Evolutionary conservation across 495 filamentous ascomycete species (phyloP), one percentile per base, ranked within the genome.

Genomic region (Hypoxylon fragiforme): DNA sequence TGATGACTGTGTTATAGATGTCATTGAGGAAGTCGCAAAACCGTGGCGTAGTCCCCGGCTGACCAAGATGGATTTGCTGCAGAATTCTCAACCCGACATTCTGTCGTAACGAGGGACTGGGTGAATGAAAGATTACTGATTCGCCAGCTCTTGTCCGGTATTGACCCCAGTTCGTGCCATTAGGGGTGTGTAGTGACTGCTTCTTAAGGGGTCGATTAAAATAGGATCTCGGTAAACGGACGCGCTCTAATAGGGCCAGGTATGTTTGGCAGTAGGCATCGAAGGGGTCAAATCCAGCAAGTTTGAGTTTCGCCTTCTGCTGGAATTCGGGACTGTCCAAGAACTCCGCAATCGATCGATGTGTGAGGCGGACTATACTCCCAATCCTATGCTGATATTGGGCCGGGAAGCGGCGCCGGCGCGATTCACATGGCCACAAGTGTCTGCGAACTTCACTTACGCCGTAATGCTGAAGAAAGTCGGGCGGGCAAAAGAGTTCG

Each of bases 311-410:
- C 28, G 52, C 40, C 8, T 19, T 41, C 24, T 22, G 31, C 31
- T 28, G 34, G 19, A 56, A 46, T 31, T 53, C 12, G 28, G 39
- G 39, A 34, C 51, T 46, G 35, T 52, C 46, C 12, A 66, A 37
- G 43, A 61, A 64, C 30, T 64, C 64, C 5, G 32, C 34, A 15
- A 66, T 52, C 11, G 64, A 66, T 31, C 60, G 60, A 52, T 66
- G 64, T 57, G 44, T 62, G 14, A 57, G 32, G 18, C 26, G 42
- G 46, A 62, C 53, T 13, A 8, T 8, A 20, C 19, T 9, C 14
- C 52, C 52, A 4, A 58, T 14, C 0, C 20, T 15, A 2, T 43
- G 19, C 6, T 21, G 15, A n/a, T n/a, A n/a, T n/a, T n/a, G n/a
- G n/a, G n/a, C n/a, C n/a, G n/a, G n/a, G n/a, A n/a, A n/a, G n/a